Percentiles rank a stretch among this genome's conserved stretches.
Conservation (phyloP, 2,329 filamentous ascomycete species). For the Plectosphaerella plurivora region DNA sequence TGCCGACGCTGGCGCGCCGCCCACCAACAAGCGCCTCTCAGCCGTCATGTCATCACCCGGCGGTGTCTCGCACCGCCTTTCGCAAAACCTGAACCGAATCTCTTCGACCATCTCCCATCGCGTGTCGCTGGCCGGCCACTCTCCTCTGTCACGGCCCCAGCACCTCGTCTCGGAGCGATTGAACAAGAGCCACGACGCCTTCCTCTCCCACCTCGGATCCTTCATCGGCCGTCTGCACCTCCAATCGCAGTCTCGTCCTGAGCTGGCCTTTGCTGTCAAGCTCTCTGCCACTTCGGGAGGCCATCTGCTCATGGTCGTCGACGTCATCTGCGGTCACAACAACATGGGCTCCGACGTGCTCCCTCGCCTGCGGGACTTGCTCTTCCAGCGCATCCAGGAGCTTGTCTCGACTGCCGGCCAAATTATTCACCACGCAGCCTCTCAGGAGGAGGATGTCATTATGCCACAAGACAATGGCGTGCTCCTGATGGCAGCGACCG, state of each 20-base stretch:
- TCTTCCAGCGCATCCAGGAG: constrained; percentile 76
- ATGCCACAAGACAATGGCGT: constrained; percentile 74
- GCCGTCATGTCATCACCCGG: constrained; percentile 24
- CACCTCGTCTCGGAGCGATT: constrained; percentile 82
- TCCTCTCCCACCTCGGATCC: constrained; percentile 84
- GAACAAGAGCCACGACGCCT: constrained; percentile 75
- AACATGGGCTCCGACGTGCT: constrained; percentile 62
- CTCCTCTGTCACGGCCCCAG: constrained; percentile 56
- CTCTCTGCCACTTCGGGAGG: constrained; percentile 80
- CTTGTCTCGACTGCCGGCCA: constrained; percentile 78
- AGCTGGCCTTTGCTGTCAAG: constrained; percentile 76
- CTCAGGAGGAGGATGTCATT: constrained; percentile 72
- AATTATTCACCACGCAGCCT: constrained; percentile 65
- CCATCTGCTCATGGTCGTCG: constrained; percentile 72
- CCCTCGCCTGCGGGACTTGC: constrained; percentile 63
- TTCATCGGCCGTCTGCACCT: constrained; percentile 88
- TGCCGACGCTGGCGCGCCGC: constrained; percentile 30
- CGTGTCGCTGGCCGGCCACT: constrained; percentile 68
- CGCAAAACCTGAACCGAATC: constrained; percentile 39
- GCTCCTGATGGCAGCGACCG: constrained; percentile 74
- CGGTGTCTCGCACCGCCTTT: constrained; percentile 25
- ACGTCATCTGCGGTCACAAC: constrained; percentile 77
- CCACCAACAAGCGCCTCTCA: constrained; percentile 42
- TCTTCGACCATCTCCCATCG: constrained; percentile 64
- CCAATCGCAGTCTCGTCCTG: constrained; percentile 84